These are phyloP conservation scores for Corylus heterophylla DNA, from an alignment of 306 rosid species.

Conservation along the genomic window DNA sequence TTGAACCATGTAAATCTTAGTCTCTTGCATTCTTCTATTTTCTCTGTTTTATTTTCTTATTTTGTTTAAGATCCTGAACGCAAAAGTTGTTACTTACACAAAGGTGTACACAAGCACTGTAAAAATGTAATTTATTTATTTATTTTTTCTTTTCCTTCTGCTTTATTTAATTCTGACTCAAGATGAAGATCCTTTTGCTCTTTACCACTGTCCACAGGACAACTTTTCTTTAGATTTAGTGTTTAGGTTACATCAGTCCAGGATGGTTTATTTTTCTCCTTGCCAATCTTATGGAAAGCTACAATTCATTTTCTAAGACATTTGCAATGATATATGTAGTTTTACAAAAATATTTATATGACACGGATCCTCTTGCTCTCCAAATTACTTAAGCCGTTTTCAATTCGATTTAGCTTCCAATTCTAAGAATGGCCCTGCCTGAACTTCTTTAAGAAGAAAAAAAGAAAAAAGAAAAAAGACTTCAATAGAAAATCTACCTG, in stretches of 20 bases:
- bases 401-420: constrained; percentile 1
- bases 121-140: no score
- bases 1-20: no score
- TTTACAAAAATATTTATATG: neutral
- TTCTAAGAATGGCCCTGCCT: neutral
- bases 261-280: neutral
- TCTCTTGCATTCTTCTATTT: no score
- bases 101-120: no score
- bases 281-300: neutral
- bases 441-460: neutral
- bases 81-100: no score
- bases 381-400: constrained; percentile 6
- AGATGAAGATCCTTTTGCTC: neutral
- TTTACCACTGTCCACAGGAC: neutral
- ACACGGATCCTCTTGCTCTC: constrained; percentile 16
- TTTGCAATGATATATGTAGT: neutral
- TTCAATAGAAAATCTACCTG: constrained; percentile 49
- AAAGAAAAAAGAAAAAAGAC: neutral
- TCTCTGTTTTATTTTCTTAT: no score
- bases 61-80: no score
- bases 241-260: neutral
- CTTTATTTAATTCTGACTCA: neutral
- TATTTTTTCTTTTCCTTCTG: neutral
- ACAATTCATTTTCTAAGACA: neutral
- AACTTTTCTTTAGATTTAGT: neutral